A percentile compares a stretch with the other conserved stretches of the same genome.
Conservation (phyloP, 2,329 filamentous ascomycete genomes). For the Sporothrix schenckii region DNA sequence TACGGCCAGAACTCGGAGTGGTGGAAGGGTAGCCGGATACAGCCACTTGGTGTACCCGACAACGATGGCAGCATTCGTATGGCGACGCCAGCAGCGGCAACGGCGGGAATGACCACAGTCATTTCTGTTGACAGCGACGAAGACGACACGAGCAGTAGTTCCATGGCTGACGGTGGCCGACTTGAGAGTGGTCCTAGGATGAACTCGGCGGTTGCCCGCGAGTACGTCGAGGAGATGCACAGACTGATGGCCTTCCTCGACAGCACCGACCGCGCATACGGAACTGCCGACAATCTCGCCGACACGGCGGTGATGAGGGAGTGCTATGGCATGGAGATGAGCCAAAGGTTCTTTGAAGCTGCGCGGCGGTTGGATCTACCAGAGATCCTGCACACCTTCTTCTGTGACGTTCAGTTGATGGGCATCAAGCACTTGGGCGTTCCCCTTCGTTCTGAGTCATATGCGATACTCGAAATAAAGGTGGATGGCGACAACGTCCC, state of each 20-base stretch:
- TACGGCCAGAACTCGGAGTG: constrained; percentile 63
- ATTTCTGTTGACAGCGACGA: constrained; percentile 2
- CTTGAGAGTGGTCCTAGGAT: background rate
- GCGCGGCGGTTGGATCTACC: constrained; percentile 40
- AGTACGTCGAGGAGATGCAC: constrained; percentile 59
- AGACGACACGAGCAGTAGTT: background rate
- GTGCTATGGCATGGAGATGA: constrained; percentile 41
- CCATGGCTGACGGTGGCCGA: background rate
- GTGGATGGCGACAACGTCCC: constrained; percentile 78
- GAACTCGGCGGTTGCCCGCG: constrained; percentile 39
- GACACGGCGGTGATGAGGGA: background rate
- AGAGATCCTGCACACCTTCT: constrained; percentile 14
- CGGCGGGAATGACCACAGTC: background rate
- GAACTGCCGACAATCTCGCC: constrained; percentile 50
- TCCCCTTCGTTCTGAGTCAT: constrained; percentile 14
- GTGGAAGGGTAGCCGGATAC: constrained; percentile 58
- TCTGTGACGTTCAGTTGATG: constrained; percentile 22
- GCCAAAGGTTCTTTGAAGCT: constrained; percentile 51
- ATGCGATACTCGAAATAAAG: constrained; percentile 37
- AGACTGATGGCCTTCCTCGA: constrained; percentile 67
- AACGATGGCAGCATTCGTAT: background rate
- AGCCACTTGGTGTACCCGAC: constrained; percentile 43
- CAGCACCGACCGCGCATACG: constrained; percentile 62
- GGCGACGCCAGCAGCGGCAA: background rate
- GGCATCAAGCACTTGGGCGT: background rate